Evolutionary conservation across 208 protist genomes (phyloP).

Genomic region (Porcisia deanei): DNA sequence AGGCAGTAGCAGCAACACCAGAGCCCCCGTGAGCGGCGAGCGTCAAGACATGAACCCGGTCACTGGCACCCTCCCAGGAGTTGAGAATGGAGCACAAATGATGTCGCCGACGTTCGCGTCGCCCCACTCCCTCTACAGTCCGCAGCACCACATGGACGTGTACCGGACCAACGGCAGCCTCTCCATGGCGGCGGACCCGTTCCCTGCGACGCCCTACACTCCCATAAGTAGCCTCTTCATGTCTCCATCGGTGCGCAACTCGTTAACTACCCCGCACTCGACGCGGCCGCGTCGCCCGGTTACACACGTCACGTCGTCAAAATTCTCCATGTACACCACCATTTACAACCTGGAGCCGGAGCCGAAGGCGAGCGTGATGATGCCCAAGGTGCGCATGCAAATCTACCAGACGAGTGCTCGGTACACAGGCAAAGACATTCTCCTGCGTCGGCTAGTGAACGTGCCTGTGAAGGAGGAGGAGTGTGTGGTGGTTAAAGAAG

Average conservation of each 20-base stretch:
- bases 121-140: slow-evolving; percentile 64
- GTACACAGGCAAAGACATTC: slow-evolving; percentile 76
- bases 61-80: slow-evolving; percentile 28
- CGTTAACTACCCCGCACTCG: slow-evolving; percentile 37
- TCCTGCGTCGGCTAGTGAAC: slow-evolving; percentile 76
- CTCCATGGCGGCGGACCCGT: slow-evolving; percentile 57
- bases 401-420: slow-evolving; percentile 78
- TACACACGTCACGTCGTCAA: slow-evolving; percentile 80
- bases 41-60: slow-evolving; percentile 24
- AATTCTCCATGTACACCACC: slow-evolving; percentile 86
- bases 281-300: slow-evolving; percentile 44
- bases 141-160: slow-evolving; percentile 61
- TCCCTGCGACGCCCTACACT: slow-evolving; percentile 84
- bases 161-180: slow-evolving; percentile 61
- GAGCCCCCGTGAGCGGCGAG: slow-evolving; percentile 1
- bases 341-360: slow-evolving; percentile 88
- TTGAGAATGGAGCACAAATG: slow-evolving; percentile 30
- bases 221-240: slow-evolving; percentile 76
- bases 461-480: slow-evolving; percentile 54
- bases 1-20: not conserved
- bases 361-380: slow-evolving; percentile 52
- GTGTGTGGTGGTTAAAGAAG: slow-evolving; percentile 53
- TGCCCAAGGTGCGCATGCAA: slow-evolving; percentile 69
- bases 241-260: slow-evolving; percentile 59
- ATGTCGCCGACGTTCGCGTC: slow-evolving; percentile 53